Base-by-base conservation (phyloP, 2,329 filamentous ascomycete species). In the Colletotrichum theobromicola region DNA sequence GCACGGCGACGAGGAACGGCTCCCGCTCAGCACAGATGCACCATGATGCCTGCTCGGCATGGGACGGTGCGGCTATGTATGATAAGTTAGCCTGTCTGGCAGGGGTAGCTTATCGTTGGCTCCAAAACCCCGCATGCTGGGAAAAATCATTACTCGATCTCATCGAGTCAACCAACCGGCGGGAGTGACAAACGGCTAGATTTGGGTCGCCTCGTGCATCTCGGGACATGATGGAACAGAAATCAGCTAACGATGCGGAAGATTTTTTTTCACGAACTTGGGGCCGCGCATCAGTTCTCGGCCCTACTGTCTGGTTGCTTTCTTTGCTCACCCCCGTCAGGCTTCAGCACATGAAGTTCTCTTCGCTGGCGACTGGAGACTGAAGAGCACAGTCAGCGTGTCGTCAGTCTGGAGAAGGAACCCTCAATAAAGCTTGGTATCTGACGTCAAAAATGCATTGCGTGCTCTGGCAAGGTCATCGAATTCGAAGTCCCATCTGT, bases 131-230 rank as follows among this genome's bases (percentile, higher is more conserved):
- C 77, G 72, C 75, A 72, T 71, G 67, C 71, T 60, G 42, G 28
- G 32, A 70, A 76, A 68, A 55, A 87, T 77, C 78, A 76, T 78
- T 79, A 79, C 77, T 79, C 77, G 75, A 79, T 78, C 64, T 68
- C 68, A 79, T 79, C 75, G 77, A 78, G 77, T 79, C 76, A 78
- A 78, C 70, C 37, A 62, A 72, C 64, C 46, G 24, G 53, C n/a
- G 57, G 37, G 53, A 37, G 35, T 50, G 62, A 64, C 63, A 68
- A 63, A 71, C 50, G 61, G 34, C 60, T 42, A 35, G 58, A 28
- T 64, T 35, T 46, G 26, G 70, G 46, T 24, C 58, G 35, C 55
- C 55, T 55, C 37, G n/a, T 28, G 28, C 13, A 58, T 26, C 66
- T 53, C 60, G 32, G 32, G 46, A 61, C 28, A 42, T 61, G 42